Evolutionary conservation across 805 yeast species (phyloP), one percentile per base, ranked within the genome.

Genomic region (Wickerhamomyces sydowiorum): DNA sequence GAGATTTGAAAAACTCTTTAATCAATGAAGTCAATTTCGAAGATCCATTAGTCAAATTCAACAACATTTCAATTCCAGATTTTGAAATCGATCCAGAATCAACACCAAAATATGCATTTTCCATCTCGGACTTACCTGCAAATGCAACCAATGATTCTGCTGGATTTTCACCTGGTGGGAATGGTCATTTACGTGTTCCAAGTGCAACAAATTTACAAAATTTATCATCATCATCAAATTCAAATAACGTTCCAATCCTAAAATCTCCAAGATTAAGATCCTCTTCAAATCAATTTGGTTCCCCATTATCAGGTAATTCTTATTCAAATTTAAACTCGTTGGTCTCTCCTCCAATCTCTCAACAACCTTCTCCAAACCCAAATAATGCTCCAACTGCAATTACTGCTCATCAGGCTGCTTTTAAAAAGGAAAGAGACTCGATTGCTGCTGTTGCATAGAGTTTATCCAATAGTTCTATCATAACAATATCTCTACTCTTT

Each of bases 1-100:
- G 52, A 15, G 41, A 47, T 41, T 33, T 44, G 23, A 42, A 35
- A 32, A 18, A 23, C 9, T 38, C 43, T 15, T 10, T 47, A n/a
- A 19, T 13, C 2, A 35, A 41, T 27, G 40, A 42, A 13, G 18
- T 30, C 4, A 28, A 28, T 6, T 47, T 36, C 33, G 42, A 41
- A 28, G 40, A 44, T 25, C 50, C 39, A 6, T 15, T 43, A 1
- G 23, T 40, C 4, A 30, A 6, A 10, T 45, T 39, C 31, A 39
- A 40, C n/a, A 40, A 35, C 13, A 36, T 13, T 30, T 17, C 22
- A 17, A 30, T 30, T 17, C 33, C 20, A 30, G 33, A 30, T 30
- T 30, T 30, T 30, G 22, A 30, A 30, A 18, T 30, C 12, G 25
- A 33, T 19, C 25, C 25, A 4, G 21, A 28, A 38, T 15, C 21